Evolutionary conservation across 352 stramenopile species (phyloP), one percentile per base, ranked within the genome.

Genomic region (Globisporangium canariense): DNA sequence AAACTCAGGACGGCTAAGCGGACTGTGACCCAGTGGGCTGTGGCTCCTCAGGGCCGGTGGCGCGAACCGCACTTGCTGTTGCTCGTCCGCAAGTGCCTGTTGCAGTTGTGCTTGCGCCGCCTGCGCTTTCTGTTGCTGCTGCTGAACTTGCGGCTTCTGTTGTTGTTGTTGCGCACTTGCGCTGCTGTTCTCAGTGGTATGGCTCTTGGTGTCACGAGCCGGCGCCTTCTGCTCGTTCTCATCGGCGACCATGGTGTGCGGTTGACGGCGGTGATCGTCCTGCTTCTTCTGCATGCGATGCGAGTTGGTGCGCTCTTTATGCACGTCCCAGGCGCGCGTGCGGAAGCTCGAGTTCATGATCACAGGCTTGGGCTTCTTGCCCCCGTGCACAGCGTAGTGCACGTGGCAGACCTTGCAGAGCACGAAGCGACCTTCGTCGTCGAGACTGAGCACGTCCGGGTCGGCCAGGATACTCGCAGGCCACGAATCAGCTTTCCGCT

Each of bases 321-420:
- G 83, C 43, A 92, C 83, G 54, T 92, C 83, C 83, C 83, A 92
- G 34, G 83, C 83, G 28, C 83, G 74, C 53, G 79, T 89, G 53
- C 83, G 83, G 64, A 92, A 92, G 54, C 86, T 83, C 25, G 83
- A 89, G 72, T 92, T 92, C 81, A 92, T 90, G 60, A 92, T 84
- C 38, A 92, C 81, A 7, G 83, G 83, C 53, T 90, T 90, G 52
- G 83, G 83, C 57, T 88, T 89, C 76, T 92, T 92, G 58, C 83
- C 83, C 58, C 83, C 83, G 58, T 92, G 81, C 45, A 92, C 79
- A 10, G 83, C 81, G 68, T 90, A 92, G 67, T 92, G 81, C 41
- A 90, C 78, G 65, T 92, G 83, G 64, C 83, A 92, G 64, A 92
- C 86, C 64, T 90, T 90, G 67, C 83, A 92, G 56, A 92, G 72